Percentiles rank a stretch among this genome's conserved stretches.
phyloP scores from a whole-genome alignment of 2,329 filamentous ascomycete genomes.

The Fusarium cyanostomum region DNA sequence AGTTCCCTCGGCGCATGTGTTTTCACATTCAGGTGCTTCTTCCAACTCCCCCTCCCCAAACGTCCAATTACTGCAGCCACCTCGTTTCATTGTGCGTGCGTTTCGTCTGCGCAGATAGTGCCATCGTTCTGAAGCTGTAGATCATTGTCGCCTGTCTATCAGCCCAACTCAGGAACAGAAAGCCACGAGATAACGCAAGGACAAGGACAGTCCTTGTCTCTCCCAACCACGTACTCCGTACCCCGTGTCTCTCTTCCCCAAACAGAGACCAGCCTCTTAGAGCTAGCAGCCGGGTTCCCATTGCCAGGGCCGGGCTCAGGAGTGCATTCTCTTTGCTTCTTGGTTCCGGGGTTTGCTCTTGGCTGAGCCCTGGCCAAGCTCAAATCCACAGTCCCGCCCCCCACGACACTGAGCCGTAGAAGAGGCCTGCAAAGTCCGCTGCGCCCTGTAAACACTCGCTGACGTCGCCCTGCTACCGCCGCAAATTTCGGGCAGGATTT shows the following conservation, averaged over 20 bases:
- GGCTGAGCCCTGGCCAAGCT: constrained; percentile 9
- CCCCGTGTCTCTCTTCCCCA: constrained; percentile 1
- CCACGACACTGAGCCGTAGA: constrained; percentile 26
- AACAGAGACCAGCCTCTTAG: constrained; percentile 11
- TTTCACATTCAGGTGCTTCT: background rate
- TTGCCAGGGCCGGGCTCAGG: background rate
- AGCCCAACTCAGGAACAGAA: constrained; percentile 11
- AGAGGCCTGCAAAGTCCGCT: constrained; percentile 7
- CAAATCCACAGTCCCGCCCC: constrained; percentile 5
- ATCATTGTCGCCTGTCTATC: constrained; percentile 21
- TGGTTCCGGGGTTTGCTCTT: background rate
- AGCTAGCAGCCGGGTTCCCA: background rate
- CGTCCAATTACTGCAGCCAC: constrained; percentile 1
- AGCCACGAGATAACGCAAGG: no score
- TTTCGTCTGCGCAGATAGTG: constrained; percentile 10
- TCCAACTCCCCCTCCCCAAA: background rate
- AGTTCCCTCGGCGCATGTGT: constrained; percentile 23
- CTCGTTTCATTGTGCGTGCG: constrained; percentile 1
- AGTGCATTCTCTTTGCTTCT: constrained; percentile 8
- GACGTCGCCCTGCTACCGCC: constrained; percentile 14
- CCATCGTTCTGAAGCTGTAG: constrained; percentile 15
- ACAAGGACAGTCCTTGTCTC: no score
- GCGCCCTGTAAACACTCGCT: constrained; percentile 23
- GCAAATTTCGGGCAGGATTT: constrained; percentile 19
- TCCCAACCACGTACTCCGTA: background rate